phyloP scores from a whole-genome alignment of 345 rosid species.

The Salix udensis region DNA sequence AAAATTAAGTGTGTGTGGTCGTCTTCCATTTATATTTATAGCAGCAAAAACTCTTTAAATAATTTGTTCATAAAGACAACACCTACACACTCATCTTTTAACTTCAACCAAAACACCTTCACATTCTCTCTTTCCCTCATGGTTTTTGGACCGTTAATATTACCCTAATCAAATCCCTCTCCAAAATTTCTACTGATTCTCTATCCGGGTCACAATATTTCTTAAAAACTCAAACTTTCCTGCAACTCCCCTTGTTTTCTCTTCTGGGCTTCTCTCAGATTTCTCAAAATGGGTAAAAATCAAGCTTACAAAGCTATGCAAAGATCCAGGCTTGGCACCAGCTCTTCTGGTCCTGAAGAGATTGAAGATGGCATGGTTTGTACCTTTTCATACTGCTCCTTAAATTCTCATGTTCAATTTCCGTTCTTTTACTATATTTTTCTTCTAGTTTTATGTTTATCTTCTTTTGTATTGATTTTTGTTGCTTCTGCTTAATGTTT shows the following conservation, averaged over 20 bases:
- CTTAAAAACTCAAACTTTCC: neutral
- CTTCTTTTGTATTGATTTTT: neutral
- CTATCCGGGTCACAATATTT: neutral
- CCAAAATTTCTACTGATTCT: neutral
- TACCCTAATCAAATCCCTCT: conserved; percentile 10
- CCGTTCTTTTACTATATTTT: neutral
- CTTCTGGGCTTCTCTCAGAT: conserved; percentile 16
- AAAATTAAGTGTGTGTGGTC: too few relatives aligned
- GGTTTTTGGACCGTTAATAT: conserved; percentile 18
- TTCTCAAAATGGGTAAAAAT: conserved; percentile 81
- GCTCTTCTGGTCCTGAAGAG: conserved; percentile 81
- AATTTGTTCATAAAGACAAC: neutral
- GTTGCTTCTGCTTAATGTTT: neutral
- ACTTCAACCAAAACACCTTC: neutral
- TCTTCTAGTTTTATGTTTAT: neutral
- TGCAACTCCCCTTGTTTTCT: neutral
- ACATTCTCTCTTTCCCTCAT: neutral
- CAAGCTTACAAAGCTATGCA: conserved; percentile 99
- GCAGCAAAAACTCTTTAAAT: neutral
- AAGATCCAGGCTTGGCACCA: conserved; percentile 78
- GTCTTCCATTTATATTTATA: too few relatives aligned
- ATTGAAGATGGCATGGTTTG: conserved; percentile 99
- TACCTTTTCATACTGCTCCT: conserved; percentile 62
- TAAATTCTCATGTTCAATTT: neutral
- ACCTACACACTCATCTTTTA: too few relatives aligned